Evolutionary conservation across 495 filamentous ascomycete genomes (phyloP).

Genomic region (Penicillium antarcticum): DNA sequence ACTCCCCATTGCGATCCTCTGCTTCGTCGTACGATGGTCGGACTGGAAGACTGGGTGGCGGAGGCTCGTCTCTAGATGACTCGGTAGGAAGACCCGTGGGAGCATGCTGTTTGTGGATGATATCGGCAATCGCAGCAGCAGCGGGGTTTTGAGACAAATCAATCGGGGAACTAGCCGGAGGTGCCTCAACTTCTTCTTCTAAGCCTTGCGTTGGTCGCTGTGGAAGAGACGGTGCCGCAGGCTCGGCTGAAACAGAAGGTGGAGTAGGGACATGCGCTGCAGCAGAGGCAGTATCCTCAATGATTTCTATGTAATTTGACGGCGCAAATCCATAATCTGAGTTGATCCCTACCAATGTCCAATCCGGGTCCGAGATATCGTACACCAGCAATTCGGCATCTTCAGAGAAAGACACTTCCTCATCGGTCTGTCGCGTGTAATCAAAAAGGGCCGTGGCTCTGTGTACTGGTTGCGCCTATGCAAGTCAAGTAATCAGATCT

Average conservation of each 20-base stretch:
- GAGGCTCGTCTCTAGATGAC: slow-evolving; percentile 31
- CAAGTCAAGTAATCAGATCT: slow-evolving; percentile 14
- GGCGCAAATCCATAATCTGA: slow-evolving; percentile 93
- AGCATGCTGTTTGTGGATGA: slow-evolving; percentile 58
- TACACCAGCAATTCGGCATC: slow-evolving; percentile 81
- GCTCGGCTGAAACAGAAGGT: slow-evolving; percentile 26
- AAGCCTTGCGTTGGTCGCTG: slow-evolving; percentile 30
- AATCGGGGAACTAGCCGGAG: slow-evolving; percentile 24
- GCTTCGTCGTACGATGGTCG: slow-evolving; percentile 44
- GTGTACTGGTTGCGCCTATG: slow-evolving; percentile 66
- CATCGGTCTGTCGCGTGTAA: slow-evolving; percentile 95
- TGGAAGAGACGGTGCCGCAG: slow-evolving; percentile 37
- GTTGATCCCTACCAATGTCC: slow-evolving; percentile 85
- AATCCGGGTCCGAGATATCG: slow-evolving; percentile 90
- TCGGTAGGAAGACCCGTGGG: slow-evolving; percentile 21
- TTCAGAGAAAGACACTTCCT: slow-evolving; percentile 94
- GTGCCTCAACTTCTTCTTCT: slow-evolving; percentile 23
- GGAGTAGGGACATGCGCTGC: slow-evolving; percentile 20
- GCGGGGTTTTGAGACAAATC: slow-evolving; percentile 59
- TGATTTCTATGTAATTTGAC: slow-evolving; percentile 90
- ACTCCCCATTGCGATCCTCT: slow-evolving; percentile 57
- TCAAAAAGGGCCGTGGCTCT: slow-evolving; percentile 88
- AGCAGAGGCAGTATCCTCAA: slow-evolving; percentile 30
- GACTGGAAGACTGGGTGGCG: slow-evolving; percentile 39
- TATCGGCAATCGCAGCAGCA: slow-evolving; percentile 66